These are phyloP conservation scores for Sugiyamaella lignohabitans DNA, from an alignment of 805 yeast genomes.

Conservation along the genomic window DNA sequence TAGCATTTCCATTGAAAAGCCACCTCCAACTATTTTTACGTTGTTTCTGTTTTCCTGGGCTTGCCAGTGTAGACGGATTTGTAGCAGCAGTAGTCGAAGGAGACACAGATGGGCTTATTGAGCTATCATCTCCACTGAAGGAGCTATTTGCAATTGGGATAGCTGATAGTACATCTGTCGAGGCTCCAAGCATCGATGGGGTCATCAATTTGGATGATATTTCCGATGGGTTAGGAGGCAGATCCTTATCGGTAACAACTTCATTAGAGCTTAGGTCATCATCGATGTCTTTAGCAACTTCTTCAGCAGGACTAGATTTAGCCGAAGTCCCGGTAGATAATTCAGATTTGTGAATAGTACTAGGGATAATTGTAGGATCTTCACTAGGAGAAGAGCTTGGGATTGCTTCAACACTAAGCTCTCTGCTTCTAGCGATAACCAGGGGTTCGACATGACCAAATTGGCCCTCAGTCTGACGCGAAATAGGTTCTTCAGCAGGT, in stretches of 20 bases:
- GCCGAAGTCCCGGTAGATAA: too few relatives aligned
- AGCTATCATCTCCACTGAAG: not conserved
- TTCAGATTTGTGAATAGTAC: too few relatives aligned
- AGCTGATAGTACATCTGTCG: constrained; percentile 7
- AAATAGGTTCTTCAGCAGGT: too few relatives aligned
- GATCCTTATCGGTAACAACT: constrained; percentile 1
- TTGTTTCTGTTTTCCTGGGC: constrained; percentile 1
- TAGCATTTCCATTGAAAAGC: constrained; percentile 8
- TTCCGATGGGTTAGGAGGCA: not conserved
- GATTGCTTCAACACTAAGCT: too few relatives aligned
- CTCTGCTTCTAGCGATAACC: too few relatives aligned
- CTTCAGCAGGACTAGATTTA: too few relatives aligned
- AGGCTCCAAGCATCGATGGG: constrained; percentile 7
- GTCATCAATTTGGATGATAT: constrained; percentile 2
- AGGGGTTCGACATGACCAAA: too few relatives aligned
- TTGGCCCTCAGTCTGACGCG: too few relatives aligned
- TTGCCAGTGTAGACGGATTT: not conserved
- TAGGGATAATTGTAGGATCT: too few relatives aligned
- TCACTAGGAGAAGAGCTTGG: too few relatives aligned
- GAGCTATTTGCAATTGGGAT: constrained; percentile 2
- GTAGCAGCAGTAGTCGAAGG: not conserved
- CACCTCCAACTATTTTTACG: constrained; percentile 12
- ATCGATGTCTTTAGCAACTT: too few relatives aligned
- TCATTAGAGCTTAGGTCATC: too few relatives aligned
- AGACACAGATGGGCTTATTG: not conserved